Percentiles rank a stretch among this genome's conserved stretches.
Conservation (phyloP, 495 filamentous ascomycete genomes). For the Penicillium desertorum region DNA sequence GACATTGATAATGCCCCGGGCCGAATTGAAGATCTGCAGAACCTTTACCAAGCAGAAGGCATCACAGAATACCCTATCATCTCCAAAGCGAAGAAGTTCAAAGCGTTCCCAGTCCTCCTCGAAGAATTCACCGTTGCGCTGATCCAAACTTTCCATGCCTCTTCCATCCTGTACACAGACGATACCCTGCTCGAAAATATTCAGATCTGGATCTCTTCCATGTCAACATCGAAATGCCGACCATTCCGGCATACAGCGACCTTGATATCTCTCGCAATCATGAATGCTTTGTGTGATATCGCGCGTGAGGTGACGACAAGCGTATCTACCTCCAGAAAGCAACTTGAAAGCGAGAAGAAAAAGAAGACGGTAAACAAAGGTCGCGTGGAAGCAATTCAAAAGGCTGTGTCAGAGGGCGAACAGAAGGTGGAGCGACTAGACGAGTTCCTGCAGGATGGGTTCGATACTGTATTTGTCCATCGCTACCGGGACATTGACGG, state of each 20-base stretch:
- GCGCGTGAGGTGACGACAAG: conserved; percentile 63
- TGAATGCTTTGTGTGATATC: conserved; percentile 64
- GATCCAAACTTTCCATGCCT: conserved; percentile 70
- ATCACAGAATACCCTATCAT: conserved; percentile 93
- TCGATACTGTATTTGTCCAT: conserved; percentile 89
- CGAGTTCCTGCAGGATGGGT: conserved; percentile 70
- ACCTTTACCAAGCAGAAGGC: conserved; percentile 73
- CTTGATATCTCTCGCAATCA: conserved; percentile 71
- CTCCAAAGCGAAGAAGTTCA: conserved; percentile 67
- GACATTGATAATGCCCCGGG: conserved; percentile 79
- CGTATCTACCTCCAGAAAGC: conserved; percentile 71
- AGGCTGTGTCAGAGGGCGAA: conserved; percentile 64
- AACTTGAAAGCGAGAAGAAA: conserved; percentile 77
- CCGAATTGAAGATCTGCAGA: conserved; percentile 72
- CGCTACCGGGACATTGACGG: conserved; percentile 93
- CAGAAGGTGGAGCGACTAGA: conserved; percentile 62
- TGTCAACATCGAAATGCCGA: conserved; percentile 78
- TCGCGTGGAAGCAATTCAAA: conserved; percentile 64
- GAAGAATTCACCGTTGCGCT: conserved; percentile 73
- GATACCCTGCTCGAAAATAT: conserved; percentile 77
- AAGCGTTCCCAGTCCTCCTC: conserved; percentile 72
- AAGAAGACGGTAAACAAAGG: conserved; percentile 75
- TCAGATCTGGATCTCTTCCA: conserved; percentile 76
- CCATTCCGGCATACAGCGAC: conserved; percentile 94
- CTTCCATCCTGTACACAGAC: conserved; percentile 72